Base-by-base conservation (phyloP, 768 basidiomycete genomes). In the Gautieria morchelliformis region DNA sequence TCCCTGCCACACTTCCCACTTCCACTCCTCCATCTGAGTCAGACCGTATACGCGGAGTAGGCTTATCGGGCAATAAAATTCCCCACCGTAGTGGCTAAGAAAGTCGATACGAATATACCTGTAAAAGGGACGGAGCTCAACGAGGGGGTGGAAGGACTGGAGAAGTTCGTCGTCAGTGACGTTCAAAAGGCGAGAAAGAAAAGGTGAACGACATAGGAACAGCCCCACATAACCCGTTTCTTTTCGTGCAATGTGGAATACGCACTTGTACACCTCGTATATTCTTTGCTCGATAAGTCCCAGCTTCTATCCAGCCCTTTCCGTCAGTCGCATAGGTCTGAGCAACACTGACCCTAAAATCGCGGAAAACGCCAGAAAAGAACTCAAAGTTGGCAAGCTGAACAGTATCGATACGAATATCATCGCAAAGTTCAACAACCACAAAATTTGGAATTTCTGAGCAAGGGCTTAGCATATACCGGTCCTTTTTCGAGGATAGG, bases 321-420 rank as follows among this genome's bases (percentile, higher is more conserved):
- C 75, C 68, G 41, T 77, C 76, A 19, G 75, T 78, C 8, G 79
- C 78, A 61, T 87, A 87, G 61, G 68, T 72, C 68, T 74, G 73
- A 14, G 80, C 75, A 8, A 82, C 92, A 68, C 87, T 89, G 48
- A 98, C 84, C 5, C 79, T 79, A 60, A 98, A 87, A 56, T 95
- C 91, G 70, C 89, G 88, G 75, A 98, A 94, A 14, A 96, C 89
- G 1, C 94, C 93, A 61, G 88, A 91, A 72, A 97, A 99, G 74
- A 97, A 98, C 73, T 99, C 95, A 67, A 90, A 96, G 66, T 97
- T 95, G 58, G 93, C 94, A 17, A 99, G 74, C 68, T 97, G 93
- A 46, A 98, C 85, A 0, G 93, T 95, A 68, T 98, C 95, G 64
- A 98, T 93, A 46, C 91, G 76, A 61, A 99, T 93, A 68, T 98